Conservation (phyloP, 768 basidiomycete species). For the Lactarius hengduanensis region DNA sequence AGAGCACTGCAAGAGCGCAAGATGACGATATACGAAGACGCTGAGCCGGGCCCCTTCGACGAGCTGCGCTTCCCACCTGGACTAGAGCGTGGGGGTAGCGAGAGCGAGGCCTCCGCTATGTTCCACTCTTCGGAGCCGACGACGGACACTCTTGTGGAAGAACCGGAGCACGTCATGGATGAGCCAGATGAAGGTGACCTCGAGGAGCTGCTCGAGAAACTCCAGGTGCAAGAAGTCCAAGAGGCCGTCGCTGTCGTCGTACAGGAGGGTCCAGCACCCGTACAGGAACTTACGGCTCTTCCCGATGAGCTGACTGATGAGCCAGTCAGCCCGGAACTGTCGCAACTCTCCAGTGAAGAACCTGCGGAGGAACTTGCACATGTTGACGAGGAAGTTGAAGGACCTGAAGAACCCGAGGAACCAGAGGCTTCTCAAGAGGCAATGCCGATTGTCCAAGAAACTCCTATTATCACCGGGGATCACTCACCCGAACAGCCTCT, state of each 20-base stretch:
- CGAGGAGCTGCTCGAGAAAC: slow-evolving; percentile 10
- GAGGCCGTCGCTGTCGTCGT: slow-evolving; percentile 1
- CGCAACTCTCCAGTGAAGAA: slow-evolving; percentile 13
- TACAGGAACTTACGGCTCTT: neutral
- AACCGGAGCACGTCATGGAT: slow-evolving; percentile 10
- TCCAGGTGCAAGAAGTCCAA: neutral
- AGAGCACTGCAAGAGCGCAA: slow-evolving; percentile 16
- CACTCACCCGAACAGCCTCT: slow-evolving; percentile 9
- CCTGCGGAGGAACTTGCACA: slow-evolving; percentile 7
- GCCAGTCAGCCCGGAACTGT: slow-evolving; percentile 3
- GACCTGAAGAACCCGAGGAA: neutral
- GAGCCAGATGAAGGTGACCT: neutral
- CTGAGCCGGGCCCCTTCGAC: slow-evolving; percentile 14
- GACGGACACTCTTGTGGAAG: slow-evolving; percentile 18
- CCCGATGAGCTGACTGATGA: neutral
- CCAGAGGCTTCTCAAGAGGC: slow-evolving; percentile 3
- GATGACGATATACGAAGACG: slow-evolving; percentile 23
- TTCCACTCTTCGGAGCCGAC: slow-evolving; percentile 21
- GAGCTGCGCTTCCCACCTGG: slow-evolving; percentile 27
- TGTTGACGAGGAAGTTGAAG: slow-evolving; percentile 8
- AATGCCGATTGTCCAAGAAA: slow-evolving; percentile 3
- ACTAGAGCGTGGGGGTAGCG: slow-evolving; percentile 1
- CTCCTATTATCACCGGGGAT: slow-evolving; percentile 2
- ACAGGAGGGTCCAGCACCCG: slow-evolving; percentile 8
- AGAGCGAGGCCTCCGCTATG: slow-evolving; percentile 3